These are phyloP conservation scores for Lecanoromycetidae sp. DNA, from an alignment of 2,329 filamentous ascomycete genomes.

Conservation along the genomic window DNA sequence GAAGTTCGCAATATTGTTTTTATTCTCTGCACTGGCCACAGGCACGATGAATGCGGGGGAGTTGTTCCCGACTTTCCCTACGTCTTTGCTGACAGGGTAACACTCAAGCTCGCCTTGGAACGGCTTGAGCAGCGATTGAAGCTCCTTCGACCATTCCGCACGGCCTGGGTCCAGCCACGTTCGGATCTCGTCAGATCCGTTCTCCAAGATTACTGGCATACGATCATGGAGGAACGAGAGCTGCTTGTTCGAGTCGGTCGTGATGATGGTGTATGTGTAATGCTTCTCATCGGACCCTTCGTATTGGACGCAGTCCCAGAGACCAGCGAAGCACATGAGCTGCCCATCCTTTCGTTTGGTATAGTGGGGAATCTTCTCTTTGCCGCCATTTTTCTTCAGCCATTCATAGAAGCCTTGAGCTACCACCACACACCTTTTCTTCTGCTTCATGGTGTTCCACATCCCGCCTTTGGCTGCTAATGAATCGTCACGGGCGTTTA, in stretches of 20 bases:
- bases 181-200: constrained; percentile 55
- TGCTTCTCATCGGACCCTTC: constrained; percentile 58
- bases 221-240: constrained; percentile 81
- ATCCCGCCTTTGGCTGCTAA: constrained; percentile 63
- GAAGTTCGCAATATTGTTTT: constrained; percentile 87
- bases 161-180: constrained; percentile 67
- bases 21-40: constrained; percentile 74
- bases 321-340: constrained; percentile 76
- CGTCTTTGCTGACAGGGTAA: constrained; percentile 76
- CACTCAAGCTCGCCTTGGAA: constrained; percentile 68
- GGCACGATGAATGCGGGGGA: constrained; percentile 74
- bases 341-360: constrained; percentile 69
- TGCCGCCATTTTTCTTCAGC: constrained; percentile 64
- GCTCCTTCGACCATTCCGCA: constrained; percentile 61
- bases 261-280: constrained; percentile 91
- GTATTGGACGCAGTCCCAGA: constrained; percentile 82
- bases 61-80: constrained; percentile 89
- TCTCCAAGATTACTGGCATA: constrained; percentile 87
- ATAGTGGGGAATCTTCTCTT: constrained; percentile 75
- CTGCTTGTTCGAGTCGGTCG: constrained; percentile 72
- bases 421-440: constrained; percentile 75
- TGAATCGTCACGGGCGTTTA: constrained; percentile 90
- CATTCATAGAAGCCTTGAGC: constrained; percentile 96
- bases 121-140: constrained; percentile 69
- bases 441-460: constrained; percentile 85